A percentile compares a stretch with the other conserved stretches of the same genome.
phyloP scores from a whole-genome alignment of 345 rosid genomes.

The Limnanthes douglasii region DNA sequence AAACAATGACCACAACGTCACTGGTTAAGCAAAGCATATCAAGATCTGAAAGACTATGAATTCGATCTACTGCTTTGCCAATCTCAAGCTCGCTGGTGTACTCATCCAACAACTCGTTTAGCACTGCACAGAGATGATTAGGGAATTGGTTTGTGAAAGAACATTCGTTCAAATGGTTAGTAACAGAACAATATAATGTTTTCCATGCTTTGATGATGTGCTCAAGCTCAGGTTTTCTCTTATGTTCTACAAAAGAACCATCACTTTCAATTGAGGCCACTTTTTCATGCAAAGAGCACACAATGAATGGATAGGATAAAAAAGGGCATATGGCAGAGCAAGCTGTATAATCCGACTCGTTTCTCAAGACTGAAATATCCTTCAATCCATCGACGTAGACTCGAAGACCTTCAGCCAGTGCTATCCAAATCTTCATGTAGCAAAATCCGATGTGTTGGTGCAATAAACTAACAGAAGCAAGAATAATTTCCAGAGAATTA shows the following conservation, averaged over 20 bases:
- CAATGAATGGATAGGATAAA: conserved; percentile 29
- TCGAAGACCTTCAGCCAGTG: conserved; percentile 18
- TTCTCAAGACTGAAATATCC: conserved; percentile 11
- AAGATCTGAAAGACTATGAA: conserved; percentile 8
- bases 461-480: conserved; percentile 14
- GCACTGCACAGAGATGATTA: conserved; percentile 14
- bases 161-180: conserved; percentile 8
- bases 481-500: conserved; percentile 22
- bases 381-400: conserved; percentile 14
- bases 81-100: conserved; percentile 7
- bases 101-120: conserved; percentile 15
- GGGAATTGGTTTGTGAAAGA: conserved; percentile 11
- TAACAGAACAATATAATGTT: conserved; percentile 22
- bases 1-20: conserved; percentile 15
- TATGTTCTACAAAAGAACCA: conserved; percentile 11
- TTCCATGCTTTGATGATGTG: conserved; percentile 26
- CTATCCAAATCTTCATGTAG: conserved; percentile 25
- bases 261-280: not conserved
- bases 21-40: conserved; percentile 16
- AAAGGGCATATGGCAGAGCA: conserved; percentile 16
- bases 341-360: conserved; percentile 8
- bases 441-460: conserved; percentile 11
- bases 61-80: conserved; percentile 10
- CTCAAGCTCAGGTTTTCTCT: conserved; percentile 14
- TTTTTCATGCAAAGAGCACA: conserved; percentile 11